Evolutionary conservation across 768 basidiomycete genomes (phyloP), one percentile per base, ranked within the genome.

Genomic region (Lactarius sanguifluus): DNA sequence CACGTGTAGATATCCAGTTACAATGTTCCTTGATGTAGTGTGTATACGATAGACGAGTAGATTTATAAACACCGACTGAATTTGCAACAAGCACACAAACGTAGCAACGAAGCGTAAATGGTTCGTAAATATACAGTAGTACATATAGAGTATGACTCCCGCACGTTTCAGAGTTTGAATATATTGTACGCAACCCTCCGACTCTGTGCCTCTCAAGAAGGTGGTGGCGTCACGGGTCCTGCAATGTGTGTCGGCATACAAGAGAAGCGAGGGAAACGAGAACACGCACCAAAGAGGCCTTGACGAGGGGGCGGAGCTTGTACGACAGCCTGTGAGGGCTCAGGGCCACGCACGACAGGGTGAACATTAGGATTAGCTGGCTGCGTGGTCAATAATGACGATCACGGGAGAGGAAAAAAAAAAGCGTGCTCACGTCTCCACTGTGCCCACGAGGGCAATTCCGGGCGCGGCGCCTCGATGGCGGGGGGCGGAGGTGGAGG

Each of bases 361-460:
- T 83, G 79, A 10, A 89, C 72, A 7, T 86, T 73, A 3, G 89
- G 87, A 71, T 90, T 90, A 4, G 90, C 90, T 91, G 71, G 40
- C 12, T 16, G 32, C 18, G 13, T 40, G 5, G 15, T 20, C 38
- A 32, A 34, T 36, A 45, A 45, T 5, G 40, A 23, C 43, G 9
- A 61, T 7, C 15, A 40, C 25, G 40, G 10, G 10, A 38, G 8
- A 38, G 30, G 2, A n/a, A 32, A 4, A 45, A 52, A 13, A 38
- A 16, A 23, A 4, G 20, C 7, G 7, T 13, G 81, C 85, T 61
- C 74, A 93, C 91, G 91, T 80, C 86, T 82, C 91, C 91, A 93
- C 71, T 92, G 90, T 0, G 91, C 85, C 91, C 91, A 93, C 1
- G 91, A 84, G n/a, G 90, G 90, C 34, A 85, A 23, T 41, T 83